These are phyloP conservation scores for Pyronema domesticum DNA, from an alignment of 495 filamentous ascomycete species.

Conservation along the genomic window DNA sequence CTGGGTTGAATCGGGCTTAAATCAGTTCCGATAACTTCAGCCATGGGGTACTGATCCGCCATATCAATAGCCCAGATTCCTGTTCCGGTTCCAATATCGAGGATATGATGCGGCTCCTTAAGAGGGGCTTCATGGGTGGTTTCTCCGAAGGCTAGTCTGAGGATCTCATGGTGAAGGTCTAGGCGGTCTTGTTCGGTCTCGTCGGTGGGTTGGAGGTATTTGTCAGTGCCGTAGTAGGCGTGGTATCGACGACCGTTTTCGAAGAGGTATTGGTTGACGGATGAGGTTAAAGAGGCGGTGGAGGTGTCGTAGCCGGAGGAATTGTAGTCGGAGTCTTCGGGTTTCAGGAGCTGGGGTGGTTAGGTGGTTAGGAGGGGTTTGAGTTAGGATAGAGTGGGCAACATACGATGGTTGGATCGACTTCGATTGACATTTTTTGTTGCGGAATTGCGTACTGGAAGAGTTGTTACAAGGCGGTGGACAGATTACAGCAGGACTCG, in stretches of 20 bases:
- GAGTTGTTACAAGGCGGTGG: too few relatives aligned
- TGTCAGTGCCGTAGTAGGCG: background rate
- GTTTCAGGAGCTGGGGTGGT: too few relatives aligned
- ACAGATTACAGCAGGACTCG: too few relatives aligned
- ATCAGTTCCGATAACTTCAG: slow-evolving; percentile 38
- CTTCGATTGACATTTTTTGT: too few relatives aligned
- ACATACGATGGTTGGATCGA: too few relatives aligned
- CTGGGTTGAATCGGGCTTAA: slow-evolving; percentile 44
- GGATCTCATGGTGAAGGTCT: slow-evolving; percentile 34
- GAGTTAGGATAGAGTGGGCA: too few relatives aligned
- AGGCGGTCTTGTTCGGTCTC: slow-evolving; percentile 29
- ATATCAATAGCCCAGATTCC: slow-evolving; percentile 33
- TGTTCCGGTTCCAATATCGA: slow-evolving; percentile 16
- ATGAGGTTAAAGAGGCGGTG: slow-evolving; percentile 26
- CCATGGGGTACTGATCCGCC: slow-evolving; percentile 30
- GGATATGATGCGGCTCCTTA: background rate
- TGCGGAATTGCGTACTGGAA: too few relatives aligned
- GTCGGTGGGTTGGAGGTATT: too few relatives aligned
- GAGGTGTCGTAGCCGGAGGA: too few relatives aligned
- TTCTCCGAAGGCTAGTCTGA: slow-evolving; percentile 29
- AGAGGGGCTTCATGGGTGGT: background rate
- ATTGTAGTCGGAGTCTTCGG: too few relatives aligned
- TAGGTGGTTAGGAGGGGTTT: too few relatives aligned
- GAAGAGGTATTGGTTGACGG: slow-evolving; percentile 36
- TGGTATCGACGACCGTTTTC: slow-evolving; percentile 58